Evolutionary conservation across 2,329 filamentous ascomycete species (phyloP), one percentile per base, ranked within the genome.

Genomic region (Lachnellula willkommii): DNA sequence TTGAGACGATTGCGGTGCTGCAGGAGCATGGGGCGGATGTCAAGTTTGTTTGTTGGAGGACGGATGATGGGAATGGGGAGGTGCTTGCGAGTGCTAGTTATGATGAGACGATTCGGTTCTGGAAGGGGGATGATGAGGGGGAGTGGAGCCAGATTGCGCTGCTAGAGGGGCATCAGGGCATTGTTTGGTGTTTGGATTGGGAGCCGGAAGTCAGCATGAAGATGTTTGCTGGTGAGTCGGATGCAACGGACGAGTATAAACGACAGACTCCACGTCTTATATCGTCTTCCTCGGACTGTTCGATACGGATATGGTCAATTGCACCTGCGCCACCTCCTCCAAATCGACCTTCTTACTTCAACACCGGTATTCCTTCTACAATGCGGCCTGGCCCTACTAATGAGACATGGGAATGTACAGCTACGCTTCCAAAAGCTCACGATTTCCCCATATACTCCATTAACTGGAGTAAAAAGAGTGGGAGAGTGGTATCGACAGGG

Each of bases 1-100:
- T 92, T 77, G 94, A 99, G 78, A 97, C 94, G 1, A 85, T 97
- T 15, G 94, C 93, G 0, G 93, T 97, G 52, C 79, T 97, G 67
- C 90, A 89, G 72, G 94, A 97, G 73, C 94, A 99, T 70, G 88
- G 92, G 47, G 92, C 89, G 22, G 94, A 99, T 73, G 92, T 99
- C 63, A 99, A 99, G 72, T 90, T 85, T 61, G 89, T 99, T 1
- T 83, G 85, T 2, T 99, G 94, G 94, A 92, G 94, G 69, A 90
- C 90, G 0, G 84, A 78, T 43, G 72, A 75, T 51, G 83, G 82
- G 63, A 77, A 79, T 60, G 75, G 80, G 47, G 87, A 96, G 62
- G 79, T 94, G 47, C 79, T 99, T 20, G 94, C 90, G 6, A 94
- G 88, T 67, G 87, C 83, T n/a, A 95, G 90, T 70, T 99, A 99